phyloP scores from a whole-genome alignment of 1,139 yeast species.

The Suhomyces terraborum region DNA sequence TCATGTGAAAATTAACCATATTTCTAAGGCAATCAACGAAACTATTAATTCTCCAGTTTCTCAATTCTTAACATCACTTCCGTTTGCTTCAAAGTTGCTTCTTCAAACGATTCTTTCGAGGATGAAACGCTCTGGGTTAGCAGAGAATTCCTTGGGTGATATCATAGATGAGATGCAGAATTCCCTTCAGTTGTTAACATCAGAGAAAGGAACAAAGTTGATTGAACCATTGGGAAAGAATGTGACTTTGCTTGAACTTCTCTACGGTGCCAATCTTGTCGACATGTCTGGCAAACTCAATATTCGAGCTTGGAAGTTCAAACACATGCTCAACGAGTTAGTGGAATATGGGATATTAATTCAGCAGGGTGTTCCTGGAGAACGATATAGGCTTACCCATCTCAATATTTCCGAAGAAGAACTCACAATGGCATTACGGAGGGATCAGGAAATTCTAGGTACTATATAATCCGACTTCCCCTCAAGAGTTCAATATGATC shows the following conservation, averaged over 20 bases:
- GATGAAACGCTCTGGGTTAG: constrained; percentile 66
- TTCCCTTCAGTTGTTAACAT: constrained; percentile 32
- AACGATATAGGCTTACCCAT: constrained; percentile 63
- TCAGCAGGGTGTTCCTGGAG: constrained; percentile 68
- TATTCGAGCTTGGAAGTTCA: constrained; percentile 48
- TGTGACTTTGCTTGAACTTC: constrained; percentile 26
- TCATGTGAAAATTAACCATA: constrained; percentile 20
- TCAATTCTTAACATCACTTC: constrained; percentile 57
- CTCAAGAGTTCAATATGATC: too few species aligned
- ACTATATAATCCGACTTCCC: constrained; percentile 4
- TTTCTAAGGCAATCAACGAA: constrained; percentile 67
- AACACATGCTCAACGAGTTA: constrained; percentile 60
- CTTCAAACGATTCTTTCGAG: constrained; percentile 67
- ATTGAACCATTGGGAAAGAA: constrained; percentile 21
- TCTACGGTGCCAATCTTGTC: constrained; percentile 30
- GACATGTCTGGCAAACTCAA: constrained; percentile 19
- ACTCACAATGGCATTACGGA: constrained; percentile 56
- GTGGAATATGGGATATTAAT: constrained; percentile 76
- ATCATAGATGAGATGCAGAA: constrained; percentile 72
- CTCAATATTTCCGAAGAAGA: constrained; percentile 74
- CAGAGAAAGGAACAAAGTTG: constrained; percentile 22
- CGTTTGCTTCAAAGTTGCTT: constrained; percentile 72
- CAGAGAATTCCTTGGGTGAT: constrained; percentile 75
- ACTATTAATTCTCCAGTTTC: constrained; percentile 74
- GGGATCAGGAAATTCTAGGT: constrained; percentile 43